These are phyloP conservation scores for Leonotis leonurus DNA, from an alignment of 257 asterid species.

Conservation along the genomic window DNA sequence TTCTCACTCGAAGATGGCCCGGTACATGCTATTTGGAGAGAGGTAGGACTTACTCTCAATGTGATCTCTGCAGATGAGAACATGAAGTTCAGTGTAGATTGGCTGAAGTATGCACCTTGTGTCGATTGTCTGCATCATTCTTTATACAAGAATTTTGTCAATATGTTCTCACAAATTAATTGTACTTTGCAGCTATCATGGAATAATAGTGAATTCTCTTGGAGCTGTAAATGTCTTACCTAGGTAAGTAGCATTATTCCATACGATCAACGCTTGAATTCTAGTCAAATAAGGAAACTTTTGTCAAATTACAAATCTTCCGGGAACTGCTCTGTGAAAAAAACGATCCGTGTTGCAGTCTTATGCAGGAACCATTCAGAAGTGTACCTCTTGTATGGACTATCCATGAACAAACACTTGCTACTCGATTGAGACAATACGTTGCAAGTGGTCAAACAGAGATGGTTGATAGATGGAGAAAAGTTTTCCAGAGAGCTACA, in stretches of 20 bases:
- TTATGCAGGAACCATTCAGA: slow-evolving; percentile 87
- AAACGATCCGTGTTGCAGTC: slow-evolving; percentile 43
- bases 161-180: slow-evolving; percentile 4
- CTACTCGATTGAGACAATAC: slow-evolving; percentile 45
- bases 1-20: slow-evolving; percentile 73
- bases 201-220: slow-evolving; percentile 69
- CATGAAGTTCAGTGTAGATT: slow-evolving; percentile 51
- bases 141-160: background rate
- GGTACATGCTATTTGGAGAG: slow-evolving; percentile 46
- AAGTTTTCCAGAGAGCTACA: slow-evolving; percentile 57
- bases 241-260: slow-evolving; percentile 40
- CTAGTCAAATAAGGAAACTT: too few relatives aligned
- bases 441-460: slow-evolving; percentile 42
- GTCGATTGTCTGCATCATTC: background rate
- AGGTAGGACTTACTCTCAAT: slow-evolving; percentile 41
- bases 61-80: slow-evolving; percentile 41
- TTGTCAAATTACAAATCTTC: background rate
- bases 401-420: slow-evolving; percentile 67
- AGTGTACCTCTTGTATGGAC: slow-evolving; percentile 78
- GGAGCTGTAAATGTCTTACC: slow-evolving; percentile 45
- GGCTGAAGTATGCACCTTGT: slow-evolving; percentile 63
- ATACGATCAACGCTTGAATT: background rate
- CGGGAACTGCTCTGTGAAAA: background rate
- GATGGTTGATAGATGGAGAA: slow-evolving; percentile 62
- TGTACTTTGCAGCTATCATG: slow-evolving; percentile 62